Conservation (phyloP, 2,329 filamentous ascomycete genomes). For the Cryphonectria radicalis region DNA sequence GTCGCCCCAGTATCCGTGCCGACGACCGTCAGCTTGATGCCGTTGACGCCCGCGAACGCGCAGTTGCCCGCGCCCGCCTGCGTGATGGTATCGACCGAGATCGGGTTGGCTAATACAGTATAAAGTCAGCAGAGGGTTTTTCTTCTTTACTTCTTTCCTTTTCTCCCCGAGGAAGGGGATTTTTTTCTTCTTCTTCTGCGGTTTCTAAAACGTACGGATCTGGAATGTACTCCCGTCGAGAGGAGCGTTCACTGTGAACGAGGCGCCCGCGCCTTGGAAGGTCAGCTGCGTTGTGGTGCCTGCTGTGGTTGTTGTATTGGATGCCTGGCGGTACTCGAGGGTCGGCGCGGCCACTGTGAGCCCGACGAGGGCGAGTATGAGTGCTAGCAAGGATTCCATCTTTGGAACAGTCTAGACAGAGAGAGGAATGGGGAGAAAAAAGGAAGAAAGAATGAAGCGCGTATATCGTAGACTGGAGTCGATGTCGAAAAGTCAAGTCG, state of each 20-base stretch:
- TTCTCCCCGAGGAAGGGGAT: no score
- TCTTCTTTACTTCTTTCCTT: no score
- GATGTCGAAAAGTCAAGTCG: not conserved
- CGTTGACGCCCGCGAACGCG: slow-evolving; percentile 13
- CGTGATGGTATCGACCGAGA: slow-evolving; percentile 23
- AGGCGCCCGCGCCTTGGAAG: slow-evolving; percentile 22
- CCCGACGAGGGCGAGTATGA: slow-evolving; percentile 10
- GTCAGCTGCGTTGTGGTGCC: slow-evolving; percentile 22
- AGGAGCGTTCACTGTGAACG: slow-evolving; percentile 18
- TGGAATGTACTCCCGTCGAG: slow-evolving; percentile 19
- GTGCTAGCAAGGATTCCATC: not conserved
- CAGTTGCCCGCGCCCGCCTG: slow-evolving; percentile 23
- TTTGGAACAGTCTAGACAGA: not conserved
- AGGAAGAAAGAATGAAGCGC: not conserved
- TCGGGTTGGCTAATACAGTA: slow-evolving; percentile 16
- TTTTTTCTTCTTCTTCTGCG: no score
- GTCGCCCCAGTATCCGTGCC: slow-evolving; percentile 20
- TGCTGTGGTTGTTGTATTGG: not conserved
- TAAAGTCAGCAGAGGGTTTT: not conserved
- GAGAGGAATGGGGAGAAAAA: not conserved
- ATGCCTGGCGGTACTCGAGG: slow-evolving; percentile 8
- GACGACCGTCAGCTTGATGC: slow-evolving; percentile 14
- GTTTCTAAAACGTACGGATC: not conserved
- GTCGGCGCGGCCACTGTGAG: slow-evolving; percentile 15
- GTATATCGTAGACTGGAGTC: not conserved